Evolutionary conservation across 768 basidiomycete species (phyloP), one percentile per base, ranked within the genome.

Genomic region (Phaffia australis): DNA sequence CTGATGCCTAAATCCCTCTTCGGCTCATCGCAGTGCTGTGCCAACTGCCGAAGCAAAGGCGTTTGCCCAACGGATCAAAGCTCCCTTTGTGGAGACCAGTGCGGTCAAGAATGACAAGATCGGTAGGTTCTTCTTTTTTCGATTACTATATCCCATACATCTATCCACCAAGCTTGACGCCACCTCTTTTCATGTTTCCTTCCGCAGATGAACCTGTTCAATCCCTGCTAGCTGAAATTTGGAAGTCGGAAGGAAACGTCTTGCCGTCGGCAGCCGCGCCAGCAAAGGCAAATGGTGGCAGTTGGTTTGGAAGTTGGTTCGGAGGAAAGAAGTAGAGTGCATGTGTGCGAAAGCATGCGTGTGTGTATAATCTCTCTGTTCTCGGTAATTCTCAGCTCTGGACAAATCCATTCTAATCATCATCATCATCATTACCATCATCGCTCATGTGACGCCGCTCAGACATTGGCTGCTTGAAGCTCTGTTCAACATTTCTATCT

Each of bases 81-180:
- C 67, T 15, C 67, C 67, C 0, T 69, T 69, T 29, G 57, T 69
- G 49, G 67, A 69, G 58, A 69, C 67, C 8, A 55, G 50, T 48
- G 66, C 66, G 35, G 48, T 48, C 52, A 67, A 67, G 60, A 67
- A 67, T 27, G 66, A 51, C 3, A 63, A 67, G 25, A 60, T 67
- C n/a, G 23, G 66, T 67, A 15, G 42, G 66, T 56, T 27, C 23
- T 14, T 19, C 18, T 9, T 32, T 2, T 15, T 9, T 27, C 27
- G 9, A 32, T 48, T 15, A 3, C 30, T 15, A 23, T 23, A 23
- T 19, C 19, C 19, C 29, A 51, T 6, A 3, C 32, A 3, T 9
- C 9, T 18, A 23, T n/a, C 14, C 25, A 32, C 1, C 29, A 32
- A n/a, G 3, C 51, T 54, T 16, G n/a, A 32, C 18, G 46, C 25